Percentiles rank a stretch among this genome's conserved stretches.
Evolutionary conservation across 805 yeast species (phyloP).

Genomic region (Pichia phayaonensis): DNA sequence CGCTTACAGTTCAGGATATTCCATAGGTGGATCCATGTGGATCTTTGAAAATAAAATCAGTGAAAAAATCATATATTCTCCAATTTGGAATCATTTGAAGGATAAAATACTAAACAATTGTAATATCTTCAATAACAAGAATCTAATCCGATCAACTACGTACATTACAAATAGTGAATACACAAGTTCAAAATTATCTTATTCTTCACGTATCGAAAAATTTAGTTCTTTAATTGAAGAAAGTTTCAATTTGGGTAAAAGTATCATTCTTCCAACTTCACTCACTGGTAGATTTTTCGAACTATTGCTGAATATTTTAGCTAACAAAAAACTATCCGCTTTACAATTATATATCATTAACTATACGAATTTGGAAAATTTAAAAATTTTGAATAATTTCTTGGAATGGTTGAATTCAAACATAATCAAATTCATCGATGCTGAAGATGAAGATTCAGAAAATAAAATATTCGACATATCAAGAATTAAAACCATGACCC

Average conservation of each 20-base stretch:
- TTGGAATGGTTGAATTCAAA: slow-evolving; percentile 92
- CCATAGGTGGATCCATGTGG: slow-evolving; percentile 94
- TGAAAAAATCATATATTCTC: slow-evolving; percentile 81
- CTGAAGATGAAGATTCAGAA: slow-evolving; percentile 23
- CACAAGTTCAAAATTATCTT: slow-evolving; percentile 52
- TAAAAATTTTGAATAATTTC: slow-evolving; percentile 81
- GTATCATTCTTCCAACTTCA: slow-evolving; percentile 76
- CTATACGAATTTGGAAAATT: slow-evolving; percentile 66
- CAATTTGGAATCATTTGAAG: slow-evolving; percentile 90
- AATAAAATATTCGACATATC: background rate
- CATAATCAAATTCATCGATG: slow-evolving; percentile 82
- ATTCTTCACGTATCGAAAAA: slow-evolving; percentile 54
- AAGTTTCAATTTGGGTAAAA: slow-evolving; percentile 66
- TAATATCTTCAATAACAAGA: slow-evolving; percentile 40
- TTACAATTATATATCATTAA: slow-evolving; percentile 45
- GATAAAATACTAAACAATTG: slow-evolving; percentile 80
- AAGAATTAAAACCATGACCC: slow-evolving; percentile 47
- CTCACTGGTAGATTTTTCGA: slow-evolving; percentile 79
- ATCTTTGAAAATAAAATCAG: slow-evolving; percentile 52
- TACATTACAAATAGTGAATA: slow-evolving; percentile 65
- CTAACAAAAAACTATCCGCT: background rate
- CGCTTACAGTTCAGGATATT: slow-evolving; percentile 86
- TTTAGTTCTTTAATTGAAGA: slow-evolving; percentile 57
- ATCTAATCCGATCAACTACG: slow-evolving; percentile 71
- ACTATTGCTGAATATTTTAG: slow-evolving; percentile 58